phyloP scores from a whole-genome alignment of 805 yeast genomes.

The Candida incommunis region DNA sequence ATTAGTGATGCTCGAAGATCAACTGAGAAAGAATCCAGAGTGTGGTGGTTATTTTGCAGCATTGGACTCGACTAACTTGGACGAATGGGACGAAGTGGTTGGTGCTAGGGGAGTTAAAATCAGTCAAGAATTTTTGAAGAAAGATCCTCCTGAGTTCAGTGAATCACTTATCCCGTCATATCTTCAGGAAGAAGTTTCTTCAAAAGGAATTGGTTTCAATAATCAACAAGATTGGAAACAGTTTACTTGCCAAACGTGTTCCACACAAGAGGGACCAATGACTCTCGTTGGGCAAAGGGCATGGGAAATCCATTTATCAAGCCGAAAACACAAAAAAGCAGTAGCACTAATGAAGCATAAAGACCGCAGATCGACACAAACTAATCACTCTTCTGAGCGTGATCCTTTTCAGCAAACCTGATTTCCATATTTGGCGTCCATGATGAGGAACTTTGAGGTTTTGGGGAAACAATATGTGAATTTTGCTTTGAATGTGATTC shows the following conservation, averaged over 20 bases:
- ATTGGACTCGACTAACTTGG: conserved; percentile 64
- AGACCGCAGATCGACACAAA: background rate
- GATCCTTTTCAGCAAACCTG: background rate
- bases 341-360: background rate
- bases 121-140: conserved; percentile 25
- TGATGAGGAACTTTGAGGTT: background rate
- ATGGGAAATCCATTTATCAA: conserved; percentile 52
- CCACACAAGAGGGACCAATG: conserved; percentile 33
- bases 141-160: background rate
- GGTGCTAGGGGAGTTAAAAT: conserved; percentile 39
- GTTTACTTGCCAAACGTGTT: conserved; percentile 46
- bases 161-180: conserved; percentile 23
- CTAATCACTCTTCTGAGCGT: background rate
- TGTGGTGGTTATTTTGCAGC: conserved; percentile 54
- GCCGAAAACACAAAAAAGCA: conserved; percentile 54
- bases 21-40: conserved; percentile 30
- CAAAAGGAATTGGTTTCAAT: conserved; percentile 11
- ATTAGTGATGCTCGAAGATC: conserved; percentile 39
- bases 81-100: conserved; percentile 46
- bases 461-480: background rate
- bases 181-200: conserved; percentile 18
- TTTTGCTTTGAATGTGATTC: background rate
- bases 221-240: conserved; percentile 44
- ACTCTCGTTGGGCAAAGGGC: conserved; percentile 60
- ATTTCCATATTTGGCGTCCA: conserved; percentile 1